Base-by-base conservation (phyloP, 2,329 filamentous ascomycete genomes). In the Exophiala oligosperma region DNA sequence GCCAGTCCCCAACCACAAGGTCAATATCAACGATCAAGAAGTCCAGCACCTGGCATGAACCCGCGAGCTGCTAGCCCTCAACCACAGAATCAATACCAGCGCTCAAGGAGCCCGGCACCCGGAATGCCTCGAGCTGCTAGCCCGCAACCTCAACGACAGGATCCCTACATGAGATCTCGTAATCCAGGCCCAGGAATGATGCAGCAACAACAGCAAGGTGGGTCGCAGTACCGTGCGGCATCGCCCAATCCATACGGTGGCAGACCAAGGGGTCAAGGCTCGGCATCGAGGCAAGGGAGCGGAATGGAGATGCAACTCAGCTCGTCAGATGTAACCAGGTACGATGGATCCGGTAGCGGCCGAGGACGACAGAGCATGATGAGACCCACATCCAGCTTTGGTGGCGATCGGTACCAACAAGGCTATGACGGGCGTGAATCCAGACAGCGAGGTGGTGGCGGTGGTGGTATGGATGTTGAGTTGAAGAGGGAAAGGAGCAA, bases 251-350 rank as follows among this genome's bases (percentile, higher is more conserved):
- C 74, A 2, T 77, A 80, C 57, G 76, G 69, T n/a, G 72, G 69
- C 49, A 72, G 74, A 62, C 71, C 70, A 48, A 49, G 54, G 41
- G 55, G 57, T 23, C 72, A 74, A 21, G 50, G 52, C 23, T 60
- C 57, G 35, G 56, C 8, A 3, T 50, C 57, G 14, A 54, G 59
- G 35, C 60, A 66, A 49, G 51, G 71, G 67, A 71, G 71, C 29
- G 76, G 84, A 17, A 89, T 90, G 85, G 84, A 88, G 38, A 78
- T 91, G 57, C 88, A 91, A 72, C 78, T 91, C 32, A 85, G 79
- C n/a, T 72, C 72, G 23, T 72, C 62, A 41, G 63, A 68, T 11
- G 79, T 83, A 57, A 83, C 86, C 54, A 74, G 76, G 26, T 87
- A 88, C 65, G 84, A 83, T 24, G 68, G 70, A 17, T 67, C 67